These are phyloP conservation scores for Porpolomopsis calyptriformis DNA, from an alignment of 768 basidiomycete genomes.

Conservation along the genomic window DNA sequence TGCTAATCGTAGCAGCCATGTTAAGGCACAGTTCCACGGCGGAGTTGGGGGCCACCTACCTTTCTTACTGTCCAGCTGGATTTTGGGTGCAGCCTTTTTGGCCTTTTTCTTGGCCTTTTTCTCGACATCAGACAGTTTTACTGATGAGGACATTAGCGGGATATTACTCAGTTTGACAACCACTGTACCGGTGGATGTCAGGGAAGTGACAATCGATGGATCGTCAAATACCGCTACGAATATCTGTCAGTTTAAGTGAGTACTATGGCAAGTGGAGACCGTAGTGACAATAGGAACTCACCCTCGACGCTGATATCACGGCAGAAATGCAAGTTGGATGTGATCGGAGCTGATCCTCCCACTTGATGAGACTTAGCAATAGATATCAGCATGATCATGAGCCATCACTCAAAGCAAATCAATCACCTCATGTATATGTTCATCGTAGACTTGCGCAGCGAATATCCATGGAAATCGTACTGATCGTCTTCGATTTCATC, in stretches of 20 bases:
- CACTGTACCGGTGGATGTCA: slow-evolving; percentile 27
- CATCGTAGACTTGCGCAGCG: slow-evolving; percentile 78
- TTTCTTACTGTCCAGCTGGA: slow-evolving; percentile 63
- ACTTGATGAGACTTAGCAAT: slow-evolving; percentile 53
- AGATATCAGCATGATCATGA: slow-evolving; percentile 1
- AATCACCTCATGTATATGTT: slow-evolving; percentile 78
- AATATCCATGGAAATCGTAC: slow-evolving; percentile 96
- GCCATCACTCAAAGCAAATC: background rate
- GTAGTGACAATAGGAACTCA: slow-evolving; percentile 20
- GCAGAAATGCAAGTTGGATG: slow-evolving; percentile 69
- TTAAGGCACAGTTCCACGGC: background rate
- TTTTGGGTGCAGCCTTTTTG: slow-evolving; percentile 65
- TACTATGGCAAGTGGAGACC: background rate
- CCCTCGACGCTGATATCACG: slow-evolving; percentile 60
- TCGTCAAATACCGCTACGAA: slow-evolving; percentile 64
- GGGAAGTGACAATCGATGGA: slow-evolving; percentile 43
- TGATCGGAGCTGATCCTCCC: slow-evolving; percentile 72
- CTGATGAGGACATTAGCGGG: slow-evolving; percentile 16
- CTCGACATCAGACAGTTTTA: slow-evolving; percentile 44
- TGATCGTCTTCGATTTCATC: slow-evolving; percentile 89
- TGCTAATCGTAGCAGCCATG: background rate
- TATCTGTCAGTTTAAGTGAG: slow-evolving; percentile 39
- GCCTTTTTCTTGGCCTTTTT: slow-evolving; percentile 84
- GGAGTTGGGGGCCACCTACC: slow-evolving; percentile 26
- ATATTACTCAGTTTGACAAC: slow-evolving; percentile 1